phyloP scores from a whole-genome alignment of 2,329 filamentous ascomycete genomes.

The Pyricularia sp. region DNA sequence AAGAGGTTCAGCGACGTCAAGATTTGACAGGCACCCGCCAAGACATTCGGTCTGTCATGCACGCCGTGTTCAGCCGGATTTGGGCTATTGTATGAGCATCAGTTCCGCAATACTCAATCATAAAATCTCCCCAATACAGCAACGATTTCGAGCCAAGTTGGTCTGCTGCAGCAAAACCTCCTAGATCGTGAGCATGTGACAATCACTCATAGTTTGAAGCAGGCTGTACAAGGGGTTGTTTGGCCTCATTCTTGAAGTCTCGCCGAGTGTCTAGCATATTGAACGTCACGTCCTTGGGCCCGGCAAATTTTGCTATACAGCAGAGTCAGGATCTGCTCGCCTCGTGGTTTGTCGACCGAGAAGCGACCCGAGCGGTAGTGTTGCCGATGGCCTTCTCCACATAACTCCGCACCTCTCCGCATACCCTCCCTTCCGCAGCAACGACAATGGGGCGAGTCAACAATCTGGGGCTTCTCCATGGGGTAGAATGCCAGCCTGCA shows the following conservation, averaged over 20 bases:
- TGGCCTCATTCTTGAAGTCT: neutral
- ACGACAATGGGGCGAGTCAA: neutral
- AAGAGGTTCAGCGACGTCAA: slow-evolving; percentile 34
- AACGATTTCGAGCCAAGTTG: neutral
- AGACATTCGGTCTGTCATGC: slow-evolving; percentile 36
- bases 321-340: neutral
- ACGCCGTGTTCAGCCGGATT: slow-evolving; percentile 37
- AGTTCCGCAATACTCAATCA: neutral
- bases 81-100: slow-evolving; percentile 39
- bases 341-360: neutral
- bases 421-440: neutral
- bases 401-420: neutral
- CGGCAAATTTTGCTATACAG: neutral
- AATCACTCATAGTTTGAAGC: neutral
- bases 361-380: neutral
- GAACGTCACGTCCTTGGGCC: neutral
- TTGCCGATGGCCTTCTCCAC: neutral
- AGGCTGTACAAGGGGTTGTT: too few species aligned
- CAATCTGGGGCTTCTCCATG: neutral
- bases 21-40: slow-evolving; percentile 28
- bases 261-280: neutral
- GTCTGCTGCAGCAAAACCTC: neutral
- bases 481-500: neutral
- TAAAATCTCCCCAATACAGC: neutral
- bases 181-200: neutral